Conservation (phyloP, 352 stramenopile genomes). For the Phytophthora sansomeana region DNA sequence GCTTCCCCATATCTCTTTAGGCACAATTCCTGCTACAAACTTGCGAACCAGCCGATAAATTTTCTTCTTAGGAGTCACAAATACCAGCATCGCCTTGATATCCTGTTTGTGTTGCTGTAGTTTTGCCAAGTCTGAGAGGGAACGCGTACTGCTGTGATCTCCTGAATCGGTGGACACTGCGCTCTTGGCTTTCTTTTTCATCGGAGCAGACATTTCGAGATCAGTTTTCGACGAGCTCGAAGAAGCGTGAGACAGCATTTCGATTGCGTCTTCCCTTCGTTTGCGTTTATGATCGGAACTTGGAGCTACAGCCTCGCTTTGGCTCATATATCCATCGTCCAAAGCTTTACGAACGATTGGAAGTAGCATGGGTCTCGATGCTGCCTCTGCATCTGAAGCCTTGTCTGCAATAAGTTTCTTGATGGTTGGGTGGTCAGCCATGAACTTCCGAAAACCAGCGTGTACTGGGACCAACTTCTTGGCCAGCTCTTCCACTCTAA, state of each 20-base stretch:
- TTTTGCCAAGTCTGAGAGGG: constrained; percentile 31
- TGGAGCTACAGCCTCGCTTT: constrained; percentile 40
- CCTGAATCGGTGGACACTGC: neutral
- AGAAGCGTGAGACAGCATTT: constrained; percentile 51
- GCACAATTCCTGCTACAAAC: constrained; percentile 56
- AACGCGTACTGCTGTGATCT: neutral
- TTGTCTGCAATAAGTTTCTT: constrained; percentile 32
- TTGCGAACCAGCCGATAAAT: constrained; percentile 64
- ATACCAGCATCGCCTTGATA: constrained; percentile 53
- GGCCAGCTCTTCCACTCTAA: constrained; percentile 43
- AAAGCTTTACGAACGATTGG: constrained; percentile 41
- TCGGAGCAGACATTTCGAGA: neutral
- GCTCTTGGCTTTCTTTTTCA: constrained; percentile 24
- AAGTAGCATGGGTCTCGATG: constrained; percentile 22
- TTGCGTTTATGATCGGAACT: constrained; percentile 54
- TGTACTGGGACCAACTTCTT: constrained; percentile 45
- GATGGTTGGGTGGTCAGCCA: constrained; percentile 46
- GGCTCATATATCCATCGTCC: constrained; percentile 69
- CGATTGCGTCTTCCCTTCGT: constrained; percentile 54
- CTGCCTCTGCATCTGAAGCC: constrained; percentile 3
- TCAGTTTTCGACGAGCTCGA: neutral
- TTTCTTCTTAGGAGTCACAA: constrained; percentile 51
- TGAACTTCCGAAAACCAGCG: constrained; percentile 52
- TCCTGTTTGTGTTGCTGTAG: constrained; percentile 62
- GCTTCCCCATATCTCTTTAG: constrained; percentile 65